These are phyloP conservation scores for Leishmania guyanensis DNA, from an alignment of 208 protist species.

Conservation along the genomic window DNA sequence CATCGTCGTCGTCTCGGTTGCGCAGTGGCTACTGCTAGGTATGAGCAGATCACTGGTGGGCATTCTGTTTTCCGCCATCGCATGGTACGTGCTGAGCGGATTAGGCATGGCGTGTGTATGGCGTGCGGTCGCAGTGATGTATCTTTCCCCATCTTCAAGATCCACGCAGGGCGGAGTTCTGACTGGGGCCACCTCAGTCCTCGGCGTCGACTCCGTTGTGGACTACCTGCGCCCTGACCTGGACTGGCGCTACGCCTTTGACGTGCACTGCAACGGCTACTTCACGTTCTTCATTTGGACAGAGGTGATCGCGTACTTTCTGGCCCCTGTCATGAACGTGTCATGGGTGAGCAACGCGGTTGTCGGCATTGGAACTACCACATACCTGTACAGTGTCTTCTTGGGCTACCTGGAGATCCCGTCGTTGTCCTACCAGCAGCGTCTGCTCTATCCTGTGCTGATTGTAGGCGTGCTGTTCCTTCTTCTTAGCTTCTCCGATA, in stretches of 20 bases:
- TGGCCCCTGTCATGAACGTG: constrained; percentile 62
- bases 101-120: constrained; percentile 69
- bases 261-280: constrained; percentile 98
- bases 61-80: constrained; percentile 40
- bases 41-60: constrained; percentile 56
- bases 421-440: constrained; percentile 80
- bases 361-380: constrained; percentile 52
- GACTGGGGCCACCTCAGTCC: neutral
- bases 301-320: constrained; percentile 85
- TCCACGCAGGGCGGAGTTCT: neutral
- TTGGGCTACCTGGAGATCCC: constrained; percentile 93
- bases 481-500: constrained; percentile 42
- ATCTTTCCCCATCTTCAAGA: constrained; percentile 18
- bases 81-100: constrained; percentile 63
- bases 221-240: constrained; percentile 48
- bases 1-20: constrained; percentile 61
- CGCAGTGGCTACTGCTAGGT: constrained; percentile 37
- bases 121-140: constrained; percentile 32
- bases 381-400: constrained; percentile 93
- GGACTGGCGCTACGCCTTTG: constrained; percentile 96
- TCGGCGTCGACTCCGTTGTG: constrained; percentile 11
- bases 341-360: constrained; percentile 51
- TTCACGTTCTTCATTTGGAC: constrained; percentile 95
- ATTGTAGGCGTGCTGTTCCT: constrained; percentile 56
- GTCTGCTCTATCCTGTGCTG: constrained; percentile 89